These are phyloP conservation scores for Silene latifolia DNA, from an alignment of 148 eudicot genomes.

Conservation along the genomic window DNA sequence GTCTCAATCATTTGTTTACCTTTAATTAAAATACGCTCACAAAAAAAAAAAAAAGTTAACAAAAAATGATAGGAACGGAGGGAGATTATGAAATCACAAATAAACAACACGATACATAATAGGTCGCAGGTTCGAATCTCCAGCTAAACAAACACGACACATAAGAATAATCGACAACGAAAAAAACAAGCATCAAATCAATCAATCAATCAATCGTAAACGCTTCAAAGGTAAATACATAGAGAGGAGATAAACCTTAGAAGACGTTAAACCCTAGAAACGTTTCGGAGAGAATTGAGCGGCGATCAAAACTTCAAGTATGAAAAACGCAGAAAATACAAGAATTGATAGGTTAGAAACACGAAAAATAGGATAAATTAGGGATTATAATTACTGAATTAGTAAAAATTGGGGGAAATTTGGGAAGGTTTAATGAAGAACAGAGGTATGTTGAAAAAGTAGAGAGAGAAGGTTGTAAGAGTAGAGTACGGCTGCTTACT, in stretches of 20 bases:
- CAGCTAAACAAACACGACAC: no score
- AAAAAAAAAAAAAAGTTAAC: no score
- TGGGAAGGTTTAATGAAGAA: neutral
- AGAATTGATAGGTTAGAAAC: neutral
- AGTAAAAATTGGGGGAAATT: neutral
- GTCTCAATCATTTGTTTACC: no score
- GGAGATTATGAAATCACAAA: no score
- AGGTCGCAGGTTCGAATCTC: no score
- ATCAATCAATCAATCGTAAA: no score
- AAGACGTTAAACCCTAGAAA: constrained; percentile 18
- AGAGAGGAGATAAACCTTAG: constrained; percentile 9
- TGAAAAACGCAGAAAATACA: neutral
- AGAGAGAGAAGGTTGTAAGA: neutral
- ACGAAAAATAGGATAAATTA: neutral
- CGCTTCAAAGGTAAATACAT: no score
- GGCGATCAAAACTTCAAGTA: constrained; percentile 2
- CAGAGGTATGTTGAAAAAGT: neutral
- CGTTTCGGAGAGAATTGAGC: neutral
- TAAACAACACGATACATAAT: no score
- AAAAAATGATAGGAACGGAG: no score
- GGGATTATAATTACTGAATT: neutral
- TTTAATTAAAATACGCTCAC: no score
- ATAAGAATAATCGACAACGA: no score
- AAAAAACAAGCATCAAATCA: no score
- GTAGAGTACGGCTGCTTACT: neutral